Base-by-base conservation (phyloP, 257 asterid genomes). In the Coffea eugenioides region DNA sequence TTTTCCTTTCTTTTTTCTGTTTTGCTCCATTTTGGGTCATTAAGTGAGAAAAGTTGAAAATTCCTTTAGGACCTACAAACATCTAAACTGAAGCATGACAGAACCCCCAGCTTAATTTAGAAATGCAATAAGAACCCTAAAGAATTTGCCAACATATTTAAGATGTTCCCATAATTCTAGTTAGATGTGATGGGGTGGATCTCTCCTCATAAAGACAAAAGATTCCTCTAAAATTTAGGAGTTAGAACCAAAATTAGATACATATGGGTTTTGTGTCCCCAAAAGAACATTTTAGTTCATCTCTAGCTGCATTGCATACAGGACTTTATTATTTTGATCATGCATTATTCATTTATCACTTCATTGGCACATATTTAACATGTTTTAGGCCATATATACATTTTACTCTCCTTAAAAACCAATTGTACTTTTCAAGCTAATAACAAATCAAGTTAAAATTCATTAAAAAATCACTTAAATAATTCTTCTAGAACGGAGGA, bases 11-110 rank as follows among this genome's bases (percentile, higher is more conserved):
- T 31, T 31, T 31, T 31, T 31, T 31, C 34, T 31, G 34, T 31
- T 31, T 31, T 31, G 34, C 0, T 31, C 34, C 34, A 31, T 31
- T 31, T 31, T 31, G 34, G 0, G 34, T 31, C 34, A 31, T 31
- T 31, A 31, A 31, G 34, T 31, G 18, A 25, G 77, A 73, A 73
- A 7, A 15, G 34, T 25, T n/a, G 65, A 51, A 62, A 27, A 6
- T 20, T 15, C 15, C 25, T 48, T 2, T 27, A 67, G 23, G 71
- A 31, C 43, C 36, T 25, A 65, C 16, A 65, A 16, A 27, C 70
- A 27, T 65, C 43, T 15, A 51, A 73, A 57, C 77, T 51, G 64
- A 73, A 73, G 31, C 27, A 73, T 25, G 77, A 73, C n/a, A 73
- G 64, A 13, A n/a, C 16, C 13, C 45, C 45, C 21, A 48, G 31